Base-by-base conservation (phyloP, 495 filamentous ascomycete genomes). In the Bacidia rubella region DNA sequence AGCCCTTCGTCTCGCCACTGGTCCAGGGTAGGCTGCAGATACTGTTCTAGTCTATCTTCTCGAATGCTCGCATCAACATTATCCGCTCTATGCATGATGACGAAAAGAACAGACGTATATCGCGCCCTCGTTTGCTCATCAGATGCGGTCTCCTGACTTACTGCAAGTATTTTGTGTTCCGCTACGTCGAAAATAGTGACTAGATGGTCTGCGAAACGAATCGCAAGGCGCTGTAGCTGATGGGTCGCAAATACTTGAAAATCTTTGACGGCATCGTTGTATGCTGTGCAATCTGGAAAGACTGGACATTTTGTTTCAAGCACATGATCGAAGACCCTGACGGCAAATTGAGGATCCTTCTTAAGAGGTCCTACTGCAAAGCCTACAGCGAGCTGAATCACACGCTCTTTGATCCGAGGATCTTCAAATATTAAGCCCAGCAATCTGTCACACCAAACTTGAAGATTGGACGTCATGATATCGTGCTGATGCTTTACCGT, bases 251-350 rank as follows among this genome's bases (percentile, higher is more conserved):
- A 74, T 0, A 71, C 76, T 62, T 95, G 87, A 2, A 98, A 74
- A 49, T 90, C 86, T 54, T 87, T 87, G 22, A 95, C 82, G n/a
- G 92, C 87, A 54, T 97, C 93, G 4, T 83, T 85, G 66, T 90
- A 96, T 21, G 76, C 69, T 22, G 75, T 74, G 58, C 80, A 79
- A 23, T 78, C 74, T 0, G 82, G 78, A 43, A 85, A 74, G 35
- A 87, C 78, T 4, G 74, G 72, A 22, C 85, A 80, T 58, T 81
- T 78, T 24, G 85, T 87, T 65, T 88, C 83, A 24, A 98, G 77
- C 52, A 93, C 87, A 61, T 95, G 85, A 60, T 94, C 87, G 10
- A 97, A 75, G 22, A 95, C 83, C 56, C 82, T 86, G 26, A 95
- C 69, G 59, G 92, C 92, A 65, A 94, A 86, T 23, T 72, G 74